These are phyloP conservation scores for Saussurea involucrata DNA, from an alignment of 129 eudicot species.

Conservation along the genomic window DNA sequence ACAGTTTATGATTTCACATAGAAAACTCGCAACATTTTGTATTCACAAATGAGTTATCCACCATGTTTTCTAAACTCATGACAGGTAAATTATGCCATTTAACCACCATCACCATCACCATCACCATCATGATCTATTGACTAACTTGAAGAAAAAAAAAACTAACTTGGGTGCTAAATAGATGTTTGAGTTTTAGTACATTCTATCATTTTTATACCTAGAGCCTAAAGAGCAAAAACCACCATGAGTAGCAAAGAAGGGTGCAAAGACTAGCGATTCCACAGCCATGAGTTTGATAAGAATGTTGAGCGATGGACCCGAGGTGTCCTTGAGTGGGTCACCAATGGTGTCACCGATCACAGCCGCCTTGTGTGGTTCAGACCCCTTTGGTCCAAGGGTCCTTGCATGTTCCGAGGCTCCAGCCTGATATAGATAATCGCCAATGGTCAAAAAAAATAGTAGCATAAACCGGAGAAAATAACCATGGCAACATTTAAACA, in stretches of 20 bases:
- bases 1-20: background rate
- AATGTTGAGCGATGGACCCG: constrained; percentile 90
- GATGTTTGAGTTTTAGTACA: background rate
- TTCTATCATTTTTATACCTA: constrained; percentile 5
- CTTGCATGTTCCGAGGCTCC: constrained; percentile 90
- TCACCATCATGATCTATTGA: background rate
- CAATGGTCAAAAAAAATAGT: background rate
- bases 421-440: constrained; percentile 38
- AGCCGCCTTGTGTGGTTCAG: constrained; percentile 93
- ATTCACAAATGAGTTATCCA: background rate
- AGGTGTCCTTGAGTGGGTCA: constrained; percentile 87
- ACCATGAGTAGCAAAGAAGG: constrained; percentile 89
- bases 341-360: constrained; percentile 93
- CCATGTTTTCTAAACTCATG: background rate
- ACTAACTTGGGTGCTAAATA: background rate
- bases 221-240: constrained; percentile 68
- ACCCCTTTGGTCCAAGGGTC: constrained; percentile 85
- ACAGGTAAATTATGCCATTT: background rate
- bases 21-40: background rate
- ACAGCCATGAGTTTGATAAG: constrained; percentile 95
- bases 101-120: background rate
- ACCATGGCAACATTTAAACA: background rate
- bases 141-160: background rate
- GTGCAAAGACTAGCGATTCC: constrained; percentile 88
- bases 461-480: background rate